phyloP scores from a whole-genome alignment of 164 flowering plant genomes.

The Sedum album region DNA sequence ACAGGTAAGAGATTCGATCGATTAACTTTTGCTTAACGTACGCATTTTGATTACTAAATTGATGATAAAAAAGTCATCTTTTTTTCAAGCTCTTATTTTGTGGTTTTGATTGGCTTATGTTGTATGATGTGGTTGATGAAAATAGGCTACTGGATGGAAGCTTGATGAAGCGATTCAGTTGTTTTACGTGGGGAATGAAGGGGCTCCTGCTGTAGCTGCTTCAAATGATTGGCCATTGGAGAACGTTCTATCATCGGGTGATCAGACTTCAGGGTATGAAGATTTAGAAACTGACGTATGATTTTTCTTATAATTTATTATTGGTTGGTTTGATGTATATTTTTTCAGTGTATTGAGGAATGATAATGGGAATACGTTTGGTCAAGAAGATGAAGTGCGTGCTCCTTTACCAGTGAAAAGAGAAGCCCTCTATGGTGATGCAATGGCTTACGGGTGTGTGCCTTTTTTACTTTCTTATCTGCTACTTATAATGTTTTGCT shows the following conservation, averaged over 20 bases:
- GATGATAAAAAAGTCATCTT: no score
- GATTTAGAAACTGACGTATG: not conserved
- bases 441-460: conserved; percentile 53
- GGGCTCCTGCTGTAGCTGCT: conserved; percentile 31
- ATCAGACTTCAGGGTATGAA: conserved; percentile 28
- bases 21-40: no score
- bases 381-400: conserved; percentile 54
- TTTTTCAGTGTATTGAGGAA: conserved; percentile 23
- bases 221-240: conserved; percentile 29
- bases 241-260: conserved; percentile 18
- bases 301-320: not conserved
- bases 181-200: conserved; percentile 69
- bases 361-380: conserved; percentile 17
- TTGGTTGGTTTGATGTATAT: conserved; percentile 1
- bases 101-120: no score
- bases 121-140: conserved; percentile 10
- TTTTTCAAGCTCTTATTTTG: no score
- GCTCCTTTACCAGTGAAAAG: conserved; percentile 91
- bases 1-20: no score
- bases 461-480: not conserved
- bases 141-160: conserved; percentile 89
- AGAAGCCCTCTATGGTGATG: conserved; percentile 82
- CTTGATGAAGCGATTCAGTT: conserved; percentile 95
- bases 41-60: no score
- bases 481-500: no score